Percentiles rank a stretch among this genome's conserved stretches.
phyloP scores from a whole-genome alignment of 2,329 filamentous ascomycete genomes.

The Mariannaea sp. region DNA sequence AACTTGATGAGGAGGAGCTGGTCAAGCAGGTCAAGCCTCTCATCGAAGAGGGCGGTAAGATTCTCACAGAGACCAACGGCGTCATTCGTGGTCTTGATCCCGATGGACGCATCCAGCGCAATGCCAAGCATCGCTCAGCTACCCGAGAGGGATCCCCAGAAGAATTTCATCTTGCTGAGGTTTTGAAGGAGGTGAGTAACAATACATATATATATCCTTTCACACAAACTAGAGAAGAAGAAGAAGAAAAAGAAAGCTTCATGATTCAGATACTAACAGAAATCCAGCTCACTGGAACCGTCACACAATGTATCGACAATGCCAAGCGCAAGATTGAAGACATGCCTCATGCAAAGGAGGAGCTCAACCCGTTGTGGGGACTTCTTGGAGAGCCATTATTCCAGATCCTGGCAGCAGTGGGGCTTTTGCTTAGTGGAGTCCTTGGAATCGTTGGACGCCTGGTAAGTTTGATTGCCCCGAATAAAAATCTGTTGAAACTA shows the following conservation, averaged over 20 bases:
- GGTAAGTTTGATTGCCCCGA: constrained; percentile 41
- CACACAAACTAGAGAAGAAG: too few relatives aligned
- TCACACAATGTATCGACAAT: constrained; percentile 82
- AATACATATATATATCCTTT: too few relatives aligned
- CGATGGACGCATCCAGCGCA: constrained; percentile 81
- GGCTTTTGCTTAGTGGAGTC: constrained; percentile 80
- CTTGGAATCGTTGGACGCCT: constrained; percentile 82
- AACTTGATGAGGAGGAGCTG: constrained; percentile 87
- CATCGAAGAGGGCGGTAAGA: constrained; percentile 82
- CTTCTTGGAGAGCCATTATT: constrained; percentile 83
- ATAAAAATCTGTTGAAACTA: not conserved
- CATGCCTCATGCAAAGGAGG: constrained; percentile 94
- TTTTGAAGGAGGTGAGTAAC: constrained; percentile 71
- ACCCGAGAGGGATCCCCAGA: constrained; percentile 70
- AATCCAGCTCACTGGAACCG: constrained; percentile 72
- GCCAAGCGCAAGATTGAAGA: constrained; percentile 87
- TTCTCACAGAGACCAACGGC: constrained; percentile 85
- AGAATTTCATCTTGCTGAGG: constrained; percentile 82
- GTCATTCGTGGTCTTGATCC: constrained; percentile 86
- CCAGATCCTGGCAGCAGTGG: constrained; percentile 91
- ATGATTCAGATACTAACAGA: constrained; percentile 23
- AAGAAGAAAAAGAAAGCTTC: too few relatives aligned
- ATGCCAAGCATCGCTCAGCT: constrained; percentile 81
- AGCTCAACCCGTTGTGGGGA: constrained; percentile 88
- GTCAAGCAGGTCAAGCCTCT: constrained; percentile 86